phyloP scores from a whole-genome alignment of 495 filamentous ascomycete genomes.

The Glonium stellatum region DNA sequence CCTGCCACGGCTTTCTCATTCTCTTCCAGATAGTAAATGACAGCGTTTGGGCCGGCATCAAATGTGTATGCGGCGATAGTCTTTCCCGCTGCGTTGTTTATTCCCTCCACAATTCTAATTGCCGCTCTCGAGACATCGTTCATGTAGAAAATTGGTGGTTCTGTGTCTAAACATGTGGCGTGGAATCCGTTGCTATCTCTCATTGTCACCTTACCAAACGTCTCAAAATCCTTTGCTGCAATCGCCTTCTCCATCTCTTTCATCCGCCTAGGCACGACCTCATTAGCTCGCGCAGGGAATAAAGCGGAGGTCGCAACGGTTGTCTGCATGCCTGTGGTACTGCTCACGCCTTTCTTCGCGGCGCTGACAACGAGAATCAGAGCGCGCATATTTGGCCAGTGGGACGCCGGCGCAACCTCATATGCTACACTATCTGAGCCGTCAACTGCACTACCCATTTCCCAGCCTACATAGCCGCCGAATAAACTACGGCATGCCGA shows the following conservation, averaged over 20 bases:
- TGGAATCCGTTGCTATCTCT: slow-evolving; percentile 95
- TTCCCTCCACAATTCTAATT: slow-evolving; percentile 76
- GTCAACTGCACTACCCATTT: slow-evolving; percentile 61
- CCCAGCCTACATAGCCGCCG: slow-evolving; percentile 94
- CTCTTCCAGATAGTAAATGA: slow-evolving; percentile 86
- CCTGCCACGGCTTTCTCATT: slow-evolving; percentile 64
- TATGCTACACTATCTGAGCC: slow-evolving; percentile 79
- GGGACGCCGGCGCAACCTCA: slow-evolving; percentile 72
- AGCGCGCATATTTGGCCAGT: slow-evolving; percentile 95
- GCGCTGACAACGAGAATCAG: slow-evolving; percentile 83
- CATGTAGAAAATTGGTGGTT: slow-evolving; percentile 96
- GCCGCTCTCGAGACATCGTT: slow-evolving; percentile 85
- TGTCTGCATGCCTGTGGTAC: slow-evolving; percentile 91
- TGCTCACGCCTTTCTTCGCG: slow-evolving; percentile 89
- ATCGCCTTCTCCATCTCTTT: slow-evolving; percentile 79
- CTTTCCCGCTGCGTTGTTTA: slow-evolving; percentile 65
- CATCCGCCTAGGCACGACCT: slow-evolving; percentile 80
- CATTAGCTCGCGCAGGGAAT: slow-evolving; percentile 62
- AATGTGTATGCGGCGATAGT: slow-evolving; percentile 90
- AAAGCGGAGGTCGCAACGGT: slow-evolving; percentile 82
- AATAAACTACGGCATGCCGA: slow-evolving; percentile 88
- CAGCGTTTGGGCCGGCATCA: slow-evolving; percentile 93
- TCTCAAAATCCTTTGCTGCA: slow-evolving; percentile 63
- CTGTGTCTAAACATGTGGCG: slow-evolving; percentile 86
- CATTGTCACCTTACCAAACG: slow-evolving; percentile 90